A percentile compares a stretch with the other conserved stretches of the same genome.
Conservation (phyloP, 2,329 filamentous ascomycete genomes). For the Davidsoniella neocaledoniae region DNA sequence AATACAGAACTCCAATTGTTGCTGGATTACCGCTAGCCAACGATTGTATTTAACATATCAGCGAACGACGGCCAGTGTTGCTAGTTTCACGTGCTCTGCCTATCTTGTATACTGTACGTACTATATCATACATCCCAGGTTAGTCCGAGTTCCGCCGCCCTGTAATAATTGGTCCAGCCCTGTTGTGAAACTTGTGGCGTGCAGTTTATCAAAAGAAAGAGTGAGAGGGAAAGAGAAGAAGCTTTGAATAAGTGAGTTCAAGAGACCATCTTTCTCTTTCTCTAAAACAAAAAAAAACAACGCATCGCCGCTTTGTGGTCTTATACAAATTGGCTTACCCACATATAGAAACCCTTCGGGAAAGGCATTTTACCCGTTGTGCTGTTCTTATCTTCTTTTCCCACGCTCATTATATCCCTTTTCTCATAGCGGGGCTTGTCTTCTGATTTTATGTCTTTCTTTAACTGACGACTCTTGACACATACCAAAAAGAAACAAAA, state of each 20-base stretch:
- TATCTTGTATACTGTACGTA: neutral
- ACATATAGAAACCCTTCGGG: too few species aligned
- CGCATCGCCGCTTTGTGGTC: too few species aligned
- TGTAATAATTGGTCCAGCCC: constrained; percentile 3
- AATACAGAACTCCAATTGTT: too few species aligned
- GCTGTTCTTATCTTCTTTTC: neutral
- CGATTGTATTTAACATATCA: too few species aligned
- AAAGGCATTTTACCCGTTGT: neutral
- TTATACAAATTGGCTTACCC: too few species aligned
- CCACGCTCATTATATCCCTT: neutral
- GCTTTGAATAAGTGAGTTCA: too few species aligned
- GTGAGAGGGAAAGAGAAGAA: neutral
- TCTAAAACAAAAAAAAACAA: neutral
- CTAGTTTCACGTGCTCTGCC: neutral
- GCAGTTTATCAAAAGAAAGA: constrained; percentile 1
- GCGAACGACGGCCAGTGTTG: too few species aligned
- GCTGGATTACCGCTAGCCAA: too few species aligned
- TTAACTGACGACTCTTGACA: neutral
- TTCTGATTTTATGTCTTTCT: neutral
- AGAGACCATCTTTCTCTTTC: neutral
- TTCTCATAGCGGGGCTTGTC: neutral
- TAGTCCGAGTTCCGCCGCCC: constrained; percentile 3
- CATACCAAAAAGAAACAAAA: neutral
- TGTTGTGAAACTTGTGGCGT: constrained; percentile 7
- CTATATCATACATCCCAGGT: neutral